These are phyloP conservation scores for Hygrophorus russula DNA, from an alignment of 768 basidiomycete species.

Conservation along the genomic window DNA sequence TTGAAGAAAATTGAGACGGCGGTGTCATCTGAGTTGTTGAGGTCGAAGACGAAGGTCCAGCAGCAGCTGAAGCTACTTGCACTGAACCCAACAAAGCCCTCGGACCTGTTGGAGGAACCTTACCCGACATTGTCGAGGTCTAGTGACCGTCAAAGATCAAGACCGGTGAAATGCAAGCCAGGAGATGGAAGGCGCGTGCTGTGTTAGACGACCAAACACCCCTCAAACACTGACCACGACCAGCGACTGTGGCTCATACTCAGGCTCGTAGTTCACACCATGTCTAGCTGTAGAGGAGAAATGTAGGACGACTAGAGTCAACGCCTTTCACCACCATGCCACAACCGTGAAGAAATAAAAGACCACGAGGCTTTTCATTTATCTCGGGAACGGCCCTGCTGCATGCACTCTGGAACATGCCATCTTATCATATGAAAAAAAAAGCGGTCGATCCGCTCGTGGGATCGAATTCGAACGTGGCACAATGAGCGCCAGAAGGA, in stretches of 20 bases:
- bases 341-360: no score
- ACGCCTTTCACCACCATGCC: no score
- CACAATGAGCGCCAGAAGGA: no score
- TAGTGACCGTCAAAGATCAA: slow-evolving; percentile 9
- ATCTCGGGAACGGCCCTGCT: no score
- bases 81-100: slow-evolving; percentile 50
- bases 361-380: no score
- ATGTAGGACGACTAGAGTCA: no score
- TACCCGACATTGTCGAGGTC: slow-evolving; percentile 51
- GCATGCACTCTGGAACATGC: no score
- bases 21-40: slow-evolving; percentile 15
- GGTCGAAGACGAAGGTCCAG: slow-evolving; percentile 22
- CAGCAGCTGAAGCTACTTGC: slow-evolving; percentile 22
- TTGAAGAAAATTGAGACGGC: slow-evolving; percentile 11
- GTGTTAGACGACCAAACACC: slow-evolving; percentile 10
- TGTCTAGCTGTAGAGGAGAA: neutral
- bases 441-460: no score
- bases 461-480: no score
- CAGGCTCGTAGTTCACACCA: neutral
- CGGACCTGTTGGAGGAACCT: slow-evolving; percentile 66
- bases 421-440: no score
- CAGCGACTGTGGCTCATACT: slow-evolving; percentile 10
- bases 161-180: slow-evolving; percentile 6
- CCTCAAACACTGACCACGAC: slow-evolving; percentile 19
- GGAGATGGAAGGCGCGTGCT: slow-evolving; percentile 15